phyloP scores from a whole-genome alignment of 2,329 filamentous ascomycete species.

The Colletotrichum endophyticum region DNA sequence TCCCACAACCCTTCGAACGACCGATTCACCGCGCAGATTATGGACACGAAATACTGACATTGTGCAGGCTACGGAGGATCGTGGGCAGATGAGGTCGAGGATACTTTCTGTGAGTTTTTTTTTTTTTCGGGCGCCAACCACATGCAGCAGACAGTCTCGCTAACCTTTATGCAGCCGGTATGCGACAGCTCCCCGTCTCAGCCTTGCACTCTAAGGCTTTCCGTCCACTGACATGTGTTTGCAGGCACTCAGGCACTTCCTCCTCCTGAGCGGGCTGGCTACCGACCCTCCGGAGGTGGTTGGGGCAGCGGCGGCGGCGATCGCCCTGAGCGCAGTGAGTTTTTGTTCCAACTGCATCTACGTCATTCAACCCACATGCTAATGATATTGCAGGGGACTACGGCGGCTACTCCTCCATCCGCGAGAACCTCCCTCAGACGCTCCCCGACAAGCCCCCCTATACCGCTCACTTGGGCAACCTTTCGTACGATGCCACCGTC shows the following conservation, averaged over 20 bases:
- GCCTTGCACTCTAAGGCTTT: neutral
- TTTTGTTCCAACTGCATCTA: neutral
- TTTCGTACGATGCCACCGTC: slow-evolving; percentile 91
- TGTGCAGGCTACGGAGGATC: slow-evolving; percentile 69
- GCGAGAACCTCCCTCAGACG: slow-evolving; percentile 56
- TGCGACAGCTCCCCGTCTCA: slow-evolving; percentile 22
- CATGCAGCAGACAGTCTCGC: slow-evolving; percentile 13
- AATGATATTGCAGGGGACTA: slow-evolving; percentile 13
- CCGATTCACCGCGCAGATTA: neutral
- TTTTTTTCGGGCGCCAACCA: neutral
- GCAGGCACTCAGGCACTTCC: slow-evolving; percentile 64
- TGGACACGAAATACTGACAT: slow-evolving; percentile 27
- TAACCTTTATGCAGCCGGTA: slow-evolving; percentile 41
- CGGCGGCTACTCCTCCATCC: slow-evolving; percentile 34
- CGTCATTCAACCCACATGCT: neutral
- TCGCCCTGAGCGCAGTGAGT: slow-evolving; percentile 45
- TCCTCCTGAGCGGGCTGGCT: slow-evolving; percentile 47
- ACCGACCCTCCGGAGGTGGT: slow-evolving; percentile 31
- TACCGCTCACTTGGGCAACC: slow-evolving; percentile 94
- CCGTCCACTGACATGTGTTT: neutral
- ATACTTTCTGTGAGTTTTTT: slow-evolving; percentile 72
- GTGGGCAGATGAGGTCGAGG: slow-evolving; percentile 99
- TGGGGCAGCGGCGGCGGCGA: slow-evolving; percentile 39
- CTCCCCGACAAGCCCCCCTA: slow-evolving; percentile 92
- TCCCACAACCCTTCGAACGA: slow-evolving; percentile 29